Percentiles rank a stretch among this genome's conserved stretches.
phyloP scores from a whole-genome alignment of 108 stramenopile species.

The Conticribra guillardii region DNA sequence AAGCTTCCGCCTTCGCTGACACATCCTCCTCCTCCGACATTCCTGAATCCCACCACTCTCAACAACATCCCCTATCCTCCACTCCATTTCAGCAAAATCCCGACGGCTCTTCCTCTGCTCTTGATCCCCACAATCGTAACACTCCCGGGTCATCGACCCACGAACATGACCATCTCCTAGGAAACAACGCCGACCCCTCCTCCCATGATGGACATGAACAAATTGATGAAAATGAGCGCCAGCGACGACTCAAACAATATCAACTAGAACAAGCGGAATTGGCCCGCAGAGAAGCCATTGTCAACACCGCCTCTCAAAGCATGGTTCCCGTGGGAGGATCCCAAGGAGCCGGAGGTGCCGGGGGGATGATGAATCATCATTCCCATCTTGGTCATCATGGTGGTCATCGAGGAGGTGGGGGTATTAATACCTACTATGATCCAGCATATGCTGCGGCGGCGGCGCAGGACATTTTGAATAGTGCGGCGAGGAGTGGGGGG shows the following conservation, averaged over 20 bases:
- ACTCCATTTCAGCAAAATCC: conserved; percentile 18
- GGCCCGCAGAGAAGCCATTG: conserved; percentile 44
- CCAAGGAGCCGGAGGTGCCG: background rate
- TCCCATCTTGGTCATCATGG: background rate
- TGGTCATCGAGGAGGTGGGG: conserved; percentile 19
- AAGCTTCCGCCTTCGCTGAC: conserved; percentile 29
- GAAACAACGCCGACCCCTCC: background rate
- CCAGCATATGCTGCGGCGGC: conserved; percentile 44
- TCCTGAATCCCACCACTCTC: conserved; percentile 16
- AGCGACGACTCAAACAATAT: conserved; percentile 36
- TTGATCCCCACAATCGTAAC: conserved; percentile 8
- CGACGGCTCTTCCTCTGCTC: conserved; percentile 8
- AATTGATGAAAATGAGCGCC: conserved; percentile 34
- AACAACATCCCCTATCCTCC: conserved; percentile 19
- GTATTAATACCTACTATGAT: conserved; percentile 41
- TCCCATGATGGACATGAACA: conserved; percentile 10
- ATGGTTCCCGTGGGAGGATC: conserved; percentile 42
- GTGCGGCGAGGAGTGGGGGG: conserved; percentile 34
- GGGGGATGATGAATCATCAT: conserved; percentile 21
- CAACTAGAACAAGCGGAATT: conserved; percentile 44
- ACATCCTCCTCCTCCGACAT: conserved; percentile 22
- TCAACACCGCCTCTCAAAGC: conserved; percentile 27
- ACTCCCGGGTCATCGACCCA: conserved; percentile 11
- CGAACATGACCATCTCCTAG: conserved; percentile 7
- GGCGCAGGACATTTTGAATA: conserved; percentile 44